Conservation (phyloP, 2,329 filamentous ascomycete genomes). For the Arthroderma sp. region DNA sequence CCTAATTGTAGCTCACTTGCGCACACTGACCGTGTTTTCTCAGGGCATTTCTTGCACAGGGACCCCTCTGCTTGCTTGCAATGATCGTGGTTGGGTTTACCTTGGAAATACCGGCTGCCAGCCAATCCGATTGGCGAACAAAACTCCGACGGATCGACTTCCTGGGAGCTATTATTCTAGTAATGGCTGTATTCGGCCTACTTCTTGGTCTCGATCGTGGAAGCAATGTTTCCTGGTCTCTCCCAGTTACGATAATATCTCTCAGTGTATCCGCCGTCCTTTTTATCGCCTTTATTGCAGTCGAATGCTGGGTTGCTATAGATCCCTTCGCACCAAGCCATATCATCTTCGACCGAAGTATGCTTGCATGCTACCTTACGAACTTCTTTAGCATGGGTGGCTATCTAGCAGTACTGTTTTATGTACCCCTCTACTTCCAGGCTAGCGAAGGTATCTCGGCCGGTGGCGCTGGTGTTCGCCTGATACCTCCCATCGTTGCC, state of each 20-base stretch:
- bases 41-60: conserved; percentile 59
- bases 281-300: conserved; percentile 52
- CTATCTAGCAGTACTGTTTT: conserved; percentile 51
- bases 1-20: background rate
- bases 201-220: conserved; percentile 60
- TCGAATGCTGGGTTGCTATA: conserved; percentile 54
- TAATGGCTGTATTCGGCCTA: conserved; percentile 51
- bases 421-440: conserved; percentile 67
- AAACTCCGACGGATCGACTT: conserved; percentile 62
- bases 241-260: conserved; percentile 44
- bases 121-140: conserved; percentile 48
- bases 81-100: conserved; percentile 50
- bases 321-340: conserved; percentile 64
- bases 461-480: conserved; percentile 48
- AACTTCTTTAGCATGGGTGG: conserved; percentile 60
- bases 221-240: conserved; percentile 56
- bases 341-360: conserved; percentile 53
- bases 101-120: conserved; percentile 47
- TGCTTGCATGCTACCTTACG: conserved; percentile 55
- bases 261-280: conserved; percentile 44
- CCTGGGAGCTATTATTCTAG: conserved; percentile 53
- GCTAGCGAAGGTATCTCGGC: conserved; percentile 53
- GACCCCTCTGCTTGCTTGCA: conserved; percentile 54
- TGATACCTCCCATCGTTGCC: conserved; percentile 52
- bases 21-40: conserved; percentile 9